Conservation (phyloP, 2,329 filamentous ascomycete genomes). For the Colletotrichum lini region DNA sequence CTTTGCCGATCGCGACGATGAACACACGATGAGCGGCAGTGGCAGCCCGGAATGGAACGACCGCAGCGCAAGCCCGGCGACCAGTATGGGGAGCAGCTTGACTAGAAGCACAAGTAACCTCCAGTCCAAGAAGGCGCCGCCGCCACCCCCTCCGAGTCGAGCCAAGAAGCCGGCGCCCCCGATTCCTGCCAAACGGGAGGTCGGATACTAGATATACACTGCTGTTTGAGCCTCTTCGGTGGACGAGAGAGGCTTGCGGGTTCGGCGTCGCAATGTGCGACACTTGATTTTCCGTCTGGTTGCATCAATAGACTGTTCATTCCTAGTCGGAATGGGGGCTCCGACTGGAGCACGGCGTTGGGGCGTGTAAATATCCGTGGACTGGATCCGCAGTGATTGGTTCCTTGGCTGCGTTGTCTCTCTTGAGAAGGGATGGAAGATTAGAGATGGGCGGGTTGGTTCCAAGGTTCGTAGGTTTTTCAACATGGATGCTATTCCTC, state of each 20-base stretch:
- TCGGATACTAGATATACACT: constrained; percentile 46
- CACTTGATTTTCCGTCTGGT: constrained; percentile 8
- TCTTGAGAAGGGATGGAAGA: constrained; percentile 8
- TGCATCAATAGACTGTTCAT: constrained; percentile 41
- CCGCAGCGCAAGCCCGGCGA: constrained; percentile 68
- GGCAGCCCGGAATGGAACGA: constrained; percentile 67
- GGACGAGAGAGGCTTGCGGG: neutral
- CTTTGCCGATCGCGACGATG: constrained; percentile 63
- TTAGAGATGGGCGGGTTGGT: constrained; percentile 26
- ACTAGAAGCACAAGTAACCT: constrained; percentile 58
- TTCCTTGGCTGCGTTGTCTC: constrained; percentile 29
- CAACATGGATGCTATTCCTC: constrained; percentile 24
- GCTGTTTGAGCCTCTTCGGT: constrained; percentile 3
- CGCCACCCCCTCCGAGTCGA: constrained; percentile 62
- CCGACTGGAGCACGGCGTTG: constrained; percentile 39
- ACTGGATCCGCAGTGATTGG: constrained; percentile 36
- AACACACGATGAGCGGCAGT: constrained; percentile 65
- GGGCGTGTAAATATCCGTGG: constrained; percentile 41
- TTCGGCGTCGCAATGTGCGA: constrained; percentile 9
- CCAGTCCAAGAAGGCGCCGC: constrained; percentile 57
- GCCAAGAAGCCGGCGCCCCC: constrained; percentile 70
- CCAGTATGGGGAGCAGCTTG: constrained; percentile 69
- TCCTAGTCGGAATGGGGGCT: constrained; percentile 23
- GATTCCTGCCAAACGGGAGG: constrained; percentile 49
- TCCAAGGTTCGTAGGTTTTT: constrained; percentile 8